Evolutionary conservation across 2,329 filamentous ascomycete genomes (phyloP).

Genomic region (Phoma herbarum): DNA sequence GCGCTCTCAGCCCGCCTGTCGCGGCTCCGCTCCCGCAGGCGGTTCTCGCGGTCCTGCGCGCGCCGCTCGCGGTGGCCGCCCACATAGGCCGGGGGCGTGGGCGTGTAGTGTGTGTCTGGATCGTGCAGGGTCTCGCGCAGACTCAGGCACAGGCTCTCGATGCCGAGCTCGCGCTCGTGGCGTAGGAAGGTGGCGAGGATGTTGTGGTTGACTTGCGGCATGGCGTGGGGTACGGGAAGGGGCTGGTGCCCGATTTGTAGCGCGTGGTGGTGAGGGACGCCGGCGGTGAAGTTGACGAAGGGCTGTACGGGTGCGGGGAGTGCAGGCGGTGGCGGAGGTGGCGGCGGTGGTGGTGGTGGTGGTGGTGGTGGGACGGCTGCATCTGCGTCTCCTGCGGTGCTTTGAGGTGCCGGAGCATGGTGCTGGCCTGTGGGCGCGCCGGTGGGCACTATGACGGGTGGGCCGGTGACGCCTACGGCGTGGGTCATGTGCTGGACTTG

Average conservation of each 20-base stretch:
- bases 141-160: constrained; percentile 47
- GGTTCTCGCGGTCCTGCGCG: constrained; percentile 1
- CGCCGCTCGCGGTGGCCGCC: constrained; percentile 14
- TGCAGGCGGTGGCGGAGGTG: constrained; percentile 31
- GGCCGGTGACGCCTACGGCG: background rate
- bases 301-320: constrained; percentile 14
- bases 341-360: constrained; percentile 29
- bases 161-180: constrained; percentile 49
- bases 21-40: background rate
- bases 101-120: background rate
- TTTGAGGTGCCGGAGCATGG: background rate
- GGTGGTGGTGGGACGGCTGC: background rate
- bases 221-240: background rate
- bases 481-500: constrained; percentile 36
- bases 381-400: background rate
- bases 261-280: constrained; percentile 18
- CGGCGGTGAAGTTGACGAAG: constrained; percentile 26
- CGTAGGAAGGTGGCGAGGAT: constrained; percentile 43
- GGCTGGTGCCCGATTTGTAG: background rate
- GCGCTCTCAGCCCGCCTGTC: background rate
- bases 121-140: constrained; percentile 38
- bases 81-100: background rate
- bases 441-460: constrained; percentile 5
- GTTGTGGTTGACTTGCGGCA: constrained; percentile 13
- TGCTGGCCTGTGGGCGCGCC: constrained; percentile 2